Evolutionary conservation across 2,329 filamentous ascomycete species (phyloP), one percentile per base, ranked within the genome.

Genomic region (Teratosphaeria pseudoeucalypti): DNA sequence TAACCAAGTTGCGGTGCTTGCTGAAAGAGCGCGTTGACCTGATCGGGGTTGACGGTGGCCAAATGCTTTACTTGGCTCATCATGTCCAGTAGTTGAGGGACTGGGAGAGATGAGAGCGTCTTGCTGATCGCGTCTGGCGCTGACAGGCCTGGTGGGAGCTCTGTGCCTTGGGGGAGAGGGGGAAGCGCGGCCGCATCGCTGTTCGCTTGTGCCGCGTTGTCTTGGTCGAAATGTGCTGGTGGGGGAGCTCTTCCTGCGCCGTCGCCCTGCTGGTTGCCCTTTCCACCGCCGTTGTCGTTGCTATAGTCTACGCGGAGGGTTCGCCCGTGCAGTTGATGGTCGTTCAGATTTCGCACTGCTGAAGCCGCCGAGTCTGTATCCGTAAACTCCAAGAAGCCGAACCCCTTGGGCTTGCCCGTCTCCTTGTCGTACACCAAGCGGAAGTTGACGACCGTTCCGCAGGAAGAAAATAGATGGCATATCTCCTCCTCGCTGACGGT

Each of bases 401-500:
- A 99, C 19, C 94, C 94, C 75, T 96, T 97, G 0, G 94, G 92
- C 59, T 90, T 86, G 52, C 92, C 92, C 2, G 92, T 96, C 70
- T 97, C 92, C 57, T 91, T 88, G 77, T 97, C 95, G 75, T 96
- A 95, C 64, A 97, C 92, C 55, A 97, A 82, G 57, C 92, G 85
- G 73, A 97, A 97, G 72, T 89, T 92, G 61, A 95, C 81, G 1
- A 97, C 92, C 65, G 92, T 89, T 60, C 94, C 94, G 57, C 89
- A 91, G 64, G 88, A 88, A 72, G 86, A 89, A 74, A 97, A 95
- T 62, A 95, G 95, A 67, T 96, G 90, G 71, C 87, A 88, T 68
- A 99, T 96, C 73, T 96, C 89, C 73, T 97, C 92, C 77, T 99
- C 94, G 34, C 91, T 95, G 65, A 96, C 85, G 64, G 92, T 88